Conservation (phyloP, 2,329 filamentous ascomycete species). For the Hypoxylon sp. region DNA sequence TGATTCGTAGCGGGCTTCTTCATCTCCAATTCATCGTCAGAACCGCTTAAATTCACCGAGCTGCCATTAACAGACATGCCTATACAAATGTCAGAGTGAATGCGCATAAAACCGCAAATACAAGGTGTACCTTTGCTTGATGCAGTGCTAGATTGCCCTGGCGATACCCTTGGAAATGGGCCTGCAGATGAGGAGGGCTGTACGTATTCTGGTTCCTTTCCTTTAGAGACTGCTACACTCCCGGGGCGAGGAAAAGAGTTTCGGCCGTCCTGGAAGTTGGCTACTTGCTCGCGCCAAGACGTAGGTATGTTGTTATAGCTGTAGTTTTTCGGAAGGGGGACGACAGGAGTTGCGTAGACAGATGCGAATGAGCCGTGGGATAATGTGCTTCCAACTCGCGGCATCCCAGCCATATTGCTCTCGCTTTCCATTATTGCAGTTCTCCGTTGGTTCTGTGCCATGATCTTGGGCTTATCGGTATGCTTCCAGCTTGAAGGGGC, state of each 20-base stretch:
- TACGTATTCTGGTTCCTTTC: conserved; percentile 48
- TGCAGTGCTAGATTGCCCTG: conserved; percentile 36
- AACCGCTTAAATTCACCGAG: conserved; percentile 40
- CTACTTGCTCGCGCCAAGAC: conserved; percentile 45
- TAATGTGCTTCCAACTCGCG: conserved; percentile 65
- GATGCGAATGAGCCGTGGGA: conserved; percentile 64
- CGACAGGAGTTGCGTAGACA: conserved; percentile 58
- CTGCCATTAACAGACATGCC: conserved; percentile 33
- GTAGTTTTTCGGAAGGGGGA: conserved; percentile 60
- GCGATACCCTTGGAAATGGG: conserved; percentile 39
- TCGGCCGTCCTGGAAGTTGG: conserved; percentile 37
- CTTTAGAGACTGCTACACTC: conserved; percentile 45
- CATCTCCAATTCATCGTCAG: conserved; percentile 48
- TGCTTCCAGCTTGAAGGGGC: conserved; percentile 67
- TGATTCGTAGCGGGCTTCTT: conserved; percentile 35
- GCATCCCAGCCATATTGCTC: conserved; percentile 51
- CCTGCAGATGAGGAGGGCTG: conserved; percentile 31
- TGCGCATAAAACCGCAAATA: conserved; percentile 25
- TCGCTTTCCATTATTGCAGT: conserved; percentile 63
- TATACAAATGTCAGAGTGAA: conserved; percentile 31
- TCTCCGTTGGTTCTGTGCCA: conserved; percentile 66
- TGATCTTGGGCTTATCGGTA: conserved; percentile 63
- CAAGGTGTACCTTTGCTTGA: conserved; percentile 46
- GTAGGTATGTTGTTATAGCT: conserved; percentile 60
- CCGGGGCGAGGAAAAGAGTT: conserved; percentile 42